A percentile compares a stretch with the other conserved stretches of the same genome.
Evolutionary conservation across 257 asterid species (phyloP).

Genomic region (Phtheirospermum japonicum): DNA sequence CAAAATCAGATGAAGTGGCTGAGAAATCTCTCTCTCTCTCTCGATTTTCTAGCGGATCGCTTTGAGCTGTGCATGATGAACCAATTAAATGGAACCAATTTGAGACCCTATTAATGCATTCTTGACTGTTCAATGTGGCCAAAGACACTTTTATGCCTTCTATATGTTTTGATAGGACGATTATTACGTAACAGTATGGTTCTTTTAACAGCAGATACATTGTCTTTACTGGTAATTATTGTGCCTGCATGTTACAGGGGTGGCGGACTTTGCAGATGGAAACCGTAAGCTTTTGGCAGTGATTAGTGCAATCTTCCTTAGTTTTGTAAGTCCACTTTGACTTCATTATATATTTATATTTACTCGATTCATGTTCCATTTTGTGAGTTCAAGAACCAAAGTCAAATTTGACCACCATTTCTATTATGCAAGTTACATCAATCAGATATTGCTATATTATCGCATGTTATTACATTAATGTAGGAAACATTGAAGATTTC

Average conservation of each 20-base stretch:
- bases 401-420: neutral
- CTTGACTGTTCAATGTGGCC: neutral
- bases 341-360: conserved; percentile 5
- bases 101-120: conserved; percentile 3
- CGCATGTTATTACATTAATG: too few relatives aligned
- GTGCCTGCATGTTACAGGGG: conserved; percentile 44
- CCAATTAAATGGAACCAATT: neutral
- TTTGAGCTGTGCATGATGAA: conserved; percentile 17
- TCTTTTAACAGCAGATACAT: conserved; percentile 2
- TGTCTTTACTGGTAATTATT: conserved; percentile 12
- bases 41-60: neutral
- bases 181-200: neutral
- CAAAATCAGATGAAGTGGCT: conserved; percentile 10
- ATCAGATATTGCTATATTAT: neutral
- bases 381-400: neutral
- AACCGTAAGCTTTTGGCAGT: conserved; percentile 70
- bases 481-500: too few relatives aligned
- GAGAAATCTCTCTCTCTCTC: neutral
- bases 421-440: neutral
- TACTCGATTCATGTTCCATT: neutral
- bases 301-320: conserved; percentile 68
- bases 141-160: neutral
- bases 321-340: conserved; percentile 57
- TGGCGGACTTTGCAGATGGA: conserved; percentile 66
- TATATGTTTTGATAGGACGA: neutral